These are phyloP conservation scores for Bacidia gigantensis DNA, from an alignment of 495 filamentous ascomycete genomes.

Conservation along the genomic window DNA sequence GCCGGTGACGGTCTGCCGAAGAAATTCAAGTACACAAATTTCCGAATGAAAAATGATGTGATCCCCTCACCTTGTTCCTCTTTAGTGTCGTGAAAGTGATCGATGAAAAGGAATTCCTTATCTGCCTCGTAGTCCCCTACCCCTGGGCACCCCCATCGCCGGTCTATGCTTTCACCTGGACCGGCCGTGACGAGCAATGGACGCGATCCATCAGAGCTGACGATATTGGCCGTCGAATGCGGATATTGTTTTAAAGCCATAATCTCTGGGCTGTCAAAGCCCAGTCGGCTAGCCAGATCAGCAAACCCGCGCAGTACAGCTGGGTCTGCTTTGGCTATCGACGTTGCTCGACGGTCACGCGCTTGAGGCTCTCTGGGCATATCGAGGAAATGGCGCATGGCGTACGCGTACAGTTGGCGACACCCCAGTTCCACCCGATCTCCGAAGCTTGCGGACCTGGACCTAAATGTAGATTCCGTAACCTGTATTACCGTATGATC, in stretches of 20 bases:
- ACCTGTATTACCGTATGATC: background rate
- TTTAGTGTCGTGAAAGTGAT: conserved; percentile 7
- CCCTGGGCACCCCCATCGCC: conserved; percentile 3
- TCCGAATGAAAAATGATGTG: conserved; percentile 15
- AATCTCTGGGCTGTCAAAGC: conserved; percentile 12
- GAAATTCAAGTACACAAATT: conserved; percentile 14
- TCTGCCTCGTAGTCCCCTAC: conserved; percentile 2
- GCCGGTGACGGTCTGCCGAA: background rate
- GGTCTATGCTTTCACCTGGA: background rate
- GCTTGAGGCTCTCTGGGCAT: conserved; percentile 5
- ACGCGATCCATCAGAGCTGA: background rate
- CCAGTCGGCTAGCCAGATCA: conserved; percentile 9
- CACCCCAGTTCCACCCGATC: conserved; percentile 9
- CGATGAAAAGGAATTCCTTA: conserved; percentile 13
- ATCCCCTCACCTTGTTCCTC: conserved; percentile 11
- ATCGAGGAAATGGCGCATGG: conserved; percentile 9
- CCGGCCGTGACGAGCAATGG: conserved; percentile 5
- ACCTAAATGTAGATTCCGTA: conserved; percentile 4
- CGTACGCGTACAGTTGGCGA: conserved; percentile 7
- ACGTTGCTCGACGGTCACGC: conserved; percentile 2
- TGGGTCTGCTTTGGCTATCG: conserved; percentile 3
- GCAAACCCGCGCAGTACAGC: conserved; percentile 4
- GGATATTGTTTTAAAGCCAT: conserved; percentile 4
- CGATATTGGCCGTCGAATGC: background rate
- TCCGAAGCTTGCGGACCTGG: background rate